A percentile compares a stretch with the other conserved stretches of the same genome.
Conservation (phyloP, 2,329 filamentous ascomycete species). For the Bipolaris victoriae region DNA sequence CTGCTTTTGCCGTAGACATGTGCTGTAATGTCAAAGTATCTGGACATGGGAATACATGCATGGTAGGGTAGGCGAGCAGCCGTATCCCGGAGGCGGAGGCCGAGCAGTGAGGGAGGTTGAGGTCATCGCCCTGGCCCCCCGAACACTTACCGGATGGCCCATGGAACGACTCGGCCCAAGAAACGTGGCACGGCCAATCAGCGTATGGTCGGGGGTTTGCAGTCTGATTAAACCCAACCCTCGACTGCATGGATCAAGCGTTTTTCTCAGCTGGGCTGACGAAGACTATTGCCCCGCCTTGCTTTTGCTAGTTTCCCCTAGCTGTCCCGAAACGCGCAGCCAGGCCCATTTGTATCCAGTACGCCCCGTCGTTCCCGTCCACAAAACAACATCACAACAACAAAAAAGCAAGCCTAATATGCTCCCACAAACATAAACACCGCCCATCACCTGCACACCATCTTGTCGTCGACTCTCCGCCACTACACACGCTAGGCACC, state of each 20-base stretch:
- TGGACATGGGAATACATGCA: background rate
- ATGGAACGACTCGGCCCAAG: background rate
- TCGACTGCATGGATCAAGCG: slow-evolving; percentile 17
- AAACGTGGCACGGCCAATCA: background rate
- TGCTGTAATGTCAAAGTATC: background rate
- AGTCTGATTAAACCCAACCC: slow-evolving; percentile 9
- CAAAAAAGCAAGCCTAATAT: slow-evolving; percentile 12
- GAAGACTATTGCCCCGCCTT: slow-evolving; percentile 18
- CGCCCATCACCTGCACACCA: background rate
- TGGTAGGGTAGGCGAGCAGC: background rate
- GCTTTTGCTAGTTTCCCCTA: slow-evolving; percentile 10
- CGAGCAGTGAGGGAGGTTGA: background rate
- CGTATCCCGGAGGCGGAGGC: background rate
- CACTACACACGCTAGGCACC: background rate
- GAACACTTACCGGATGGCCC: slow-evolving; percentile 4
- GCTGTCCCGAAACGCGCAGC: slow-evolving; percentile 12
- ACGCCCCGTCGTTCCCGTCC: slow-evolving; percentile 6
- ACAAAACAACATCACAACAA: slow-evolving; percentile 13
- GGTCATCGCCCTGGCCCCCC: slow-evolving; percentile 5
- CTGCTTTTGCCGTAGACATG: background rate
- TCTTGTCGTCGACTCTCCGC: background rate
- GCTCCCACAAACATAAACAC: slow-evolving; percentile 14
- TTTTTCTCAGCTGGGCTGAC: slow-evolving; percentile 10
- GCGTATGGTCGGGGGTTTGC: background rate
- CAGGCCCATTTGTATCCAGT: slow-evolving; percentile 16